Base-by-base conservation (phyloP, 345 rosid genomes). In the Conringia planisiliqua region DNA sequence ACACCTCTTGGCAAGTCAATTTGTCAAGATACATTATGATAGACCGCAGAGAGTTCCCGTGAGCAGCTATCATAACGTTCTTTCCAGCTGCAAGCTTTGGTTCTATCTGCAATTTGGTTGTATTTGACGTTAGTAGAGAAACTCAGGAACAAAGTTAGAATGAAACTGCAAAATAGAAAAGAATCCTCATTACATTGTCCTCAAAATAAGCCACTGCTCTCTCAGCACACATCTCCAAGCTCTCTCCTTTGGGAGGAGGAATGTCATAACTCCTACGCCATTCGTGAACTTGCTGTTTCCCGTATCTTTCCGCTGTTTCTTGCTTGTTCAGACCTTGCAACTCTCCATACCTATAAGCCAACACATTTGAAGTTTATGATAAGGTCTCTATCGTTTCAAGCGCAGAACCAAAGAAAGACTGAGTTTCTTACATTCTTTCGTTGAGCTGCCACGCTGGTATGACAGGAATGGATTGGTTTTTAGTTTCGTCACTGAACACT, bases 221-320 rank as follows among this genome's bases (percentile, higher is more conserved):
- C 77, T 87, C 76, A 68, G 99, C 99, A 67, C 99, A 95, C 97
- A 95, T 95, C 83, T 92, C 96, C 82, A 95, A 86, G 81, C 98
- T 96, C 85, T 96, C 99, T 3, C 99, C 99, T 54, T 89, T 88
- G 0, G 99, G 99, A 6, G 97, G 97, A 73, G 97, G 97, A 54
- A 86, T 92, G 66, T 90, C 89, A 70, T 88, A 95, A 84, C 99
- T 95, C 75, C 97, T 85, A 64, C 99, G 91, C 99, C 97, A 95
- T 79, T 92, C 93, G 0, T 95, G 97, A 77, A 95, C 97, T 76
- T 90, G 83, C 63, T 96, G 88, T 50, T 85, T 89, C 72, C 99
- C 99, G 24, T 85, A 96, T 83, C 89, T 88, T 38, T 89, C 93
- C 27, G 99, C 96, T 3, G 98, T 96, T 81, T 92, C 98, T 66